Evolutionary conservation across 2,329 filamentous ascomycete species (phyloP), one percentile per base, ranked within the genome.

Genomic region (Neofusicoccum kwambonambiense): DNA sequence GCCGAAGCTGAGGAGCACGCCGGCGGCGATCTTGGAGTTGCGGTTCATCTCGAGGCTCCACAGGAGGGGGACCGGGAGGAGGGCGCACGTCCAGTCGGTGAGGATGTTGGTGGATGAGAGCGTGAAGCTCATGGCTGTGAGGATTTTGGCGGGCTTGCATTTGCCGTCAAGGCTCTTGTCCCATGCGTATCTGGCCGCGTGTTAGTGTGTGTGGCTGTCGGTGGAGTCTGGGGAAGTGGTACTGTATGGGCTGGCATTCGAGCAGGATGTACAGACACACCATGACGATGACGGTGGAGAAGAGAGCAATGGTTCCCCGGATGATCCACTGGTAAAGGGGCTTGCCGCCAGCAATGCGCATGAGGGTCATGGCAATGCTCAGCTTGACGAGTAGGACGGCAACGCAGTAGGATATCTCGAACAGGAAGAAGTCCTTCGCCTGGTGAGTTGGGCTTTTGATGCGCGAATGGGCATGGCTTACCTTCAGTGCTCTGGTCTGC

Each of bases 201-300:
- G 52, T 39, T n/a, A 41, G 27, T 31, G 4, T 6, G 52, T 19
- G 6, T 8, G 2, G 17, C 19, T 22, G 6, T 1, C 17, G 4
- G 52, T 8, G 35, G 39, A 0, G 39, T 27, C 8, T 9, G 49
- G 1, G 52, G 1, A 5, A 12, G 13, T 60, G 64, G 37, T 68
- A 71, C 57, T 65, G 61, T 6, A 76, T 70, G 4, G 75, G 75
- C 7, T 68, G 64, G 66, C 75, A 77, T 31, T 72, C 71, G 65
- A 76, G 75, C 44, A 77, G 71, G 67, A 77, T 75, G 66, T 76
- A 76, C 51, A 77, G 69, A 31, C 72, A 68, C 1, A 72, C 69
- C 27, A 71, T 72, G 4, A 75, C 31, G 12, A 70, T 74, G 67
- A 72, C 71, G 34, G 70, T 50, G 3, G 71, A 69, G 54, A 74